A percentile compares a stretch with the other conserved stretches of the same genome.
These are phyloP conservation scores for Mycena sp. DNA, from an alignment of 1,284 basidiomycete species.

Conservation along the genomic window DNA sequence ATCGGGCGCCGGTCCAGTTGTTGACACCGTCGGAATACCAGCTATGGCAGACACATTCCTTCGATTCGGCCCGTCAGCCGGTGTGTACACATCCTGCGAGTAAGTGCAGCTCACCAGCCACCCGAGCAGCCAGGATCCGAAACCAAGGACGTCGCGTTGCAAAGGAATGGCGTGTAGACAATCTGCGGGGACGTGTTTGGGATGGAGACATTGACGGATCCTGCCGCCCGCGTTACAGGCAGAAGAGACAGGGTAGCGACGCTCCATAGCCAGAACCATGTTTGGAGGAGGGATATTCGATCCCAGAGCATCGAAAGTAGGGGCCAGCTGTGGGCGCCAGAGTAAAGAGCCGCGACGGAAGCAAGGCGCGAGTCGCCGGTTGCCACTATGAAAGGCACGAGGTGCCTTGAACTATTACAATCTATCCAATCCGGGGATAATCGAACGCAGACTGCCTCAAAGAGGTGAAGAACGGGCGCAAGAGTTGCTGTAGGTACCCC, in stretches of 20 bases:
- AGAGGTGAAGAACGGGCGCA: not conserved
- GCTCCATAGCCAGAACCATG: constrained; percentile 4
- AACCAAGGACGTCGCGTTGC: constrained; percentile 47
- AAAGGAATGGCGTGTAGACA: constrained; percentile 62
- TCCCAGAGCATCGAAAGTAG: constrained; percentile 23
- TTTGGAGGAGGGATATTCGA: constrained; percentile 6
- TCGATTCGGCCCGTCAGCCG: constrained; percentile 29
- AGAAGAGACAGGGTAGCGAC: constrained; percentile 14
- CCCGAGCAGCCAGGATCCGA: constrained; percentile 50
- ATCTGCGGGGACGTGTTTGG: constrained; percentile 54
- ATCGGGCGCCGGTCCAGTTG: constrained; percentile 49
- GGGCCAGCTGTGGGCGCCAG: constrained; percentile 6
- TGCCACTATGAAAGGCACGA: constrained; percentile 14
- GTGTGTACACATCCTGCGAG: constrained; percentile 27
- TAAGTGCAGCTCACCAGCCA: constrained; percentile 54
- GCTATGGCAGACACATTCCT: constrained; percentile 42
- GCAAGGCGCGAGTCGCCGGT: constrained; percentile 1
- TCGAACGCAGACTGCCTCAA: not conserved
- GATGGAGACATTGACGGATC: constrained; percentile 51
- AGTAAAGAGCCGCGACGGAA: not conserved
- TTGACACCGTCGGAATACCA: constrained; percentile 48
- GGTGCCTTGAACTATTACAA: constrained; percentile 21
- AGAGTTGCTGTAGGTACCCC: not conserved
- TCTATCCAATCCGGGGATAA: constrained; percentile 33
- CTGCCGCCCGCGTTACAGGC: constrained; percentile 16